Base-by-base conservation (phyloP, 139 green algal genomes). In the Spirogloea muscicola region DNA sequence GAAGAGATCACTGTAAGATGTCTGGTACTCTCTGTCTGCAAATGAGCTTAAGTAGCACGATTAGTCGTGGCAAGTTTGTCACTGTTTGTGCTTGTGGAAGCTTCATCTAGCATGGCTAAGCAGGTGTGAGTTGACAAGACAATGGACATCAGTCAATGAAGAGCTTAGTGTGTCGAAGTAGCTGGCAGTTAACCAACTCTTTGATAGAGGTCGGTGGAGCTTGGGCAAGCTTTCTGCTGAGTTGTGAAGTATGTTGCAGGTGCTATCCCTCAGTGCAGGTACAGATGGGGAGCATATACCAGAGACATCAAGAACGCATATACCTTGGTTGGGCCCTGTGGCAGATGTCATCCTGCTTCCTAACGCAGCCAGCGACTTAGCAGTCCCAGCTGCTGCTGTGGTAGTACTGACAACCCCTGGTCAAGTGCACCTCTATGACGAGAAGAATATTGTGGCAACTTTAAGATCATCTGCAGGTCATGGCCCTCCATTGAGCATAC, bases 291-390 rank as follows among this genome's bases (percentile, higher is more conserved):
- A 62, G 9, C 6, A n/a, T n/a, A n/a, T n/a, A n/a, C n/a, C n/a
- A n/a, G n/a, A n/a, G n/a, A n/a, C 6, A 5, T 39, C 52, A 21
- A 68, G 16, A 5, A 64, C 40, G 25, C 42, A 58, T 9, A 29
- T 75, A 10, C 67, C 67, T 18, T 75, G 48, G 67, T 66, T 75
- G 34, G 48, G 48, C 5, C 67, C 67, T 36, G 67, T 75, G 21
- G 48, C 25, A 18, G 48, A 75, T 31, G 46, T 75, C 2, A 29
- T 75, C 3, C 2, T 68, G 39, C 18, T 58, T 27, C 48, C 67
- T n/a, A 5, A 1, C 4, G 25, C 34, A 39, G n/a, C 25, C 18
- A 34, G 27, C 48, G 37, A n/a, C n/a, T n/a, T n/a, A n/a, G n/a
- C n/a, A n/a, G n/a, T n/a, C n/a, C n/a, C 3, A 68, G n/a, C 59